Evolutionary conservation across 352 stramenopile species (phyloP), one percentile per base, ranked within the genome.

Genomic region (Phytopythium sindhum): DNA sequence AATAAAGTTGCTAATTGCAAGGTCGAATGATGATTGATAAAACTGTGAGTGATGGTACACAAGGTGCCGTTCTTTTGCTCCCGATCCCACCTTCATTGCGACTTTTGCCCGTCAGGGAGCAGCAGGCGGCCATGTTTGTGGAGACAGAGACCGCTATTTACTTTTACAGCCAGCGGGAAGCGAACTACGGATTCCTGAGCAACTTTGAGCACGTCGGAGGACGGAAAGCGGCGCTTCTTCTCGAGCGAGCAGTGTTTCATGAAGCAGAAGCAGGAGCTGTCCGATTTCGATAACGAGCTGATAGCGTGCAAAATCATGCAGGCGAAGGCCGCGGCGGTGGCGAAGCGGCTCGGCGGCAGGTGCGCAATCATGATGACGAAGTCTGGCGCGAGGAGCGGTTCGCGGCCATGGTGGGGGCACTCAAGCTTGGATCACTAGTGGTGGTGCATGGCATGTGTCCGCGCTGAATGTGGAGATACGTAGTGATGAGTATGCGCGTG

Each of bases 211-310:
- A 60, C 59, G 19, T 61, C 57, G 0, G 19, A 72, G 28, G 75
- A 74, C 1, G 56, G 56, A 1, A 26, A 45, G 52, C 59, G 63
- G 11, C 69, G 56, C 2, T 88, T 75, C 63, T 81, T 77, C 63
- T 90, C 81, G n/a, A 88, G 78, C 42, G 81, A 90, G 60, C 81
- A 90, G 73, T 86, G 63, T 54, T 88, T 90, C 44, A 88, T 88
- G 77, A 90, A 90, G 78, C 57, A 67, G 26, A 90, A 90, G 67
- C 81, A 90, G 63, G 81, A 90, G 48, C 66, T 72, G 24, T 90
- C 88, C 56, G 81, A 90, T 41, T 69, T 69, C 1, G 47, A 70
- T 1, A 90, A 90, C 24, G 42, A 64, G 1, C 1, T 54, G 21
- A 50, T 88, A 33, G 78, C 78, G 1, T n/a, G 77, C 29, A 65